Evolutionary conservation across 2,329 filamentous ascomycete species (phyloP), one percentile per base, ranked within the genome.

Genomic region (Xylariaceae sp.): DNA sequence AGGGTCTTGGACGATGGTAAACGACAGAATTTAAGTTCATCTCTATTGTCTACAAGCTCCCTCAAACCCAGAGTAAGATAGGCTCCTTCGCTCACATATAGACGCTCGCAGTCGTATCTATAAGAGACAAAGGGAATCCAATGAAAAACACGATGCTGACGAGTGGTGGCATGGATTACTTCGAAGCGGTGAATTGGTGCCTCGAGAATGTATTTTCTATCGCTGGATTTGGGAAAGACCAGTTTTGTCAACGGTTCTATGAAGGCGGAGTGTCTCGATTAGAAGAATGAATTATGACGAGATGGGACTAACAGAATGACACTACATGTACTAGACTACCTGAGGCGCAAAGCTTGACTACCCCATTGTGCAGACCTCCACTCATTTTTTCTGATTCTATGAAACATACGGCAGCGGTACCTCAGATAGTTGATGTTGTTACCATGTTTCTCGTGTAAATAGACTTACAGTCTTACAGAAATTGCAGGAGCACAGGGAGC

Each of bases 201-300:
- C 28, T 53, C 6, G 34, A 46, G 33, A 47, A 31, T 31, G 19
- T 47, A n/a, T 40, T 36, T 17, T 5, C 12, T 12, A 22, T 48
- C 9, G 18, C 41, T 14, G 28, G 17, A 2, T 36, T 48, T 33
- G 22, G 50, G 31, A 47, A 50, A 18, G 44, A 43, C 5, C 47
- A 1, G n/a, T 53, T 46, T 11, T 55, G 50, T 19, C 51, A 47
- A 7, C 12, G 44, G 2, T 48, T 52, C 38, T 38, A 46, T 16
- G 42, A 48, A 28, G 48, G 45, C 3, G 48, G 51, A 16, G 28
- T 55, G 42, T 18, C 14, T 11, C 45, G 41, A 13, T 33, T 52
- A 11, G 38, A 52, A 41, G 42, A 48, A n/a, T 41, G 45, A 28
- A 34, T 55, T 17, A n/a, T 42, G 22, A 17, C 16, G 13, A 36